phyloP scores from a whole-genome alignment of 495 filamentous ascomycete species.

The Penicillium salamii region DNA sequence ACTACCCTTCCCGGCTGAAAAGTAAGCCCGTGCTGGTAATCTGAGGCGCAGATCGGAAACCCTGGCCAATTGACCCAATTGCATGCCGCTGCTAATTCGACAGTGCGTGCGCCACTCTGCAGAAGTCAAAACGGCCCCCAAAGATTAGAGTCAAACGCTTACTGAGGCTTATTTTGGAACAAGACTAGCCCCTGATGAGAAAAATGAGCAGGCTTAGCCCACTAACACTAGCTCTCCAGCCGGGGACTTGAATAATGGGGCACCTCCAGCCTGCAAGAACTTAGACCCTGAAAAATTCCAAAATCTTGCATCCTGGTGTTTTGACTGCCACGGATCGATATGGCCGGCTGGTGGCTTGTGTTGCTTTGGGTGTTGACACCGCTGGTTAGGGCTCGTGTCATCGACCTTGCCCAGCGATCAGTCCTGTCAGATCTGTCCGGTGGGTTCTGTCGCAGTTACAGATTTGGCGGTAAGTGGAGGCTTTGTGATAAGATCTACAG shows the following conservation, averaged over 20 bases:
- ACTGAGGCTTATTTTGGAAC: background rate
- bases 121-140: background rate
- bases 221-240: too few species aligned
- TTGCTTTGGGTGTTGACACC: background rate
- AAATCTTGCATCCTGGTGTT: too few species aligned
- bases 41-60: background rate
- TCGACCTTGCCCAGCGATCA: background rate
- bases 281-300: background rate
- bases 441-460: conserved; percentile 15
- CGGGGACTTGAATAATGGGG: background rate
- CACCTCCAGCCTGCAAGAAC: background rate
- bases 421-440: conserved; percentile 7
- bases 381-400: background rate
- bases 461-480: conserved; percentile 11
- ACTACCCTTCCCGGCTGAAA: background rate
- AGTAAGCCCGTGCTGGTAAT: background rate
- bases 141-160: background rate
- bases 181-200: background rate
- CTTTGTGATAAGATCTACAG: background rate
- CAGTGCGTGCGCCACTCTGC: background rate
- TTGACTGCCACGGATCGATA: background rate
- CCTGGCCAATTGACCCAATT: background rate
- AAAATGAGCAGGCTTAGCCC: background rate
- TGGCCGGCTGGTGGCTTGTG: background rate
- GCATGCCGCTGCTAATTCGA: background rate